phyloP scores from a whole-genome alignment of 139 green algal species.

The Chlamydomonas sp. region DNA sequence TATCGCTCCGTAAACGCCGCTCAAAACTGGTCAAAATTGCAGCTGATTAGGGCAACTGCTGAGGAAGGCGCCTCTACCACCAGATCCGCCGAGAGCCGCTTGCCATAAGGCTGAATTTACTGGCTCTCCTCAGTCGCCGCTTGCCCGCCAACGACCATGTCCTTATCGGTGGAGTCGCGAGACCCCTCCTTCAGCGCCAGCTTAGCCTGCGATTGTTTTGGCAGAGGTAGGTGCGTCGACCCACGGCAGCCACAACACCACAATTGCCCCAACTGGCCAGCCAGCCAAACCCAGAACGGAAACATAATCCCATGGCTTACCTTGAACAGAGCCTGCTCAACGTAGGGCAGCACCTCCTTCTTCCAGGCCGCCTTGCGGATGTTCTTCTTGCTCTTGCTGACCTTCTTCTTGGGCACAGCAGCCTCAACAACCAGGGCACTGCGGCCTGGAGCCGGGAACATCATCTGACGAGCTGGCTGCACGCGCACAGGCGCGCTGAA shows the following conservation, averaged over 20 bases:
- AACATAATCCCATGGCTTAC: background rate
- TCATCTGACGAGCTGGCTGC: slow-evolving; percentile 26
- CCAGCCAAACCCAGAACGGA: background rate
- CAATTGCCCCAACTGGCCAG: background rate
- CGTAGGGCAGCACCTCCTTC: slow-evolving; percentile 39
- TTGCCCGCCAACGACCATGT: slow-evolving; percentile 30
- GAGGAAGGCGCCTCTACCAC: too few species aligned
- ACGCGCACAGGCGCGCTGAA: slow-evolving; percentile 28
- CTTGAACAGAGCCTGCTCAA: slow-evolving; percentile 39
- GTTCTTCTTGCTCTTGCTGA: slow-evolving; percentile 33
- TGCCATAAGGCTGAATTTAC: too few species aligned
- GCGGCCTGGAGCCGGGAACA: slow-evolving; percentile 13
- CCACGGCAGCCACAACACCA: background rate
- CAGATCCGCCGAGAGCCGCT: too few species aligned
- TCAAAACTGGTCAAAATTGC: too few species aligned
- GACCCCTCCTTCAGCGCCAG: slow-evolving; percentile 26
- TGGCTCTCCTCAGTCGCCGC: too few species aligned
- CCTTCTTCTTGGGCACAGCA: slow-evolving; percentile 41
- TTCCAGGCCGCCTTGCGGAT: slow-evolving; percentile 41
- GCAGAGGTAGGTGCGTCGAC: background rate
- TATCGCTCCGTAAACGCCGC: too few species aligned
- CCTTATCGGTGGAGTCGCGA: slow-evolving; percentile 35
- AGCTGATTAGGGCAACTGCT: too few species aligned
- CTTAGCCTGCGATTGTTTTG: slow-evolving; percentile 10
- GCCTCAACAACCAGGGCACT: slow-evolving; percentile 26